Conservation (phyloP, 129 eudicot species). For the Pittosporum tobira region DNA sequence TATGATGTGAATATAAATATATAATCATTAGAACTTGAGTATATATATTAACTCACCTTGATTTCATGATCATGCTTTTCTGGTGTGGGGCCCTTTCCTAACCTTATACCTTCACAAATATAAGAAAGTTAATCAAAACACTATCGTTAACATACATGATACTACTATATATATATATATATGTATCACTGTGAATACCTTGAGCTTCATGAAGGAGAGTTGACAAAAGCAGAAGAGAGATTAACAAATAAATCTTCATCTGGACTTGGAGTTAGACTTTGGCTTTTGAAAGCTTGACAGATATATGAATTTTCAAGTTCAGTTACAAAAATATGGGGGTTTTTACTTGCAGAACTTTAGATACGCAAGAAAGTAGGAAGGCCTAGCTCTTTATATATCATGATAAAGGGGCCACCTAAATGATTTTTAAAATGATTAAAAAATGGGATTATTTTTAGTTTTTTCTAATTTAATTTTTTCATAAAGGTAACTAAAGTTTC, state of each 20-base stretch:
- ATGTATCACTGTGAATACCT: conserved; percentile 29
- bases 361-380: conserved; percentile 10
- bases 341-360: conserved; percentile 8
- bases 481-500: conserved; percentile 7
- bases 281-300: neutral
- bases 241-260: conserved; percentile 1
- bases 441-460: neutral
- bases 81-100: conserved; percentile 24
- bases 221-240: conserved; percentile 19
- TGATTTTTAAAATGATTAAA: conserved; percentile 11
- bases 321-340: neutral
- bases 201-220: conserved; percentile 40
- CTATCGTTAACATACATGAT: no score
- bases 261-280: neutral
- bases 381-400: conserved; percentile 17
- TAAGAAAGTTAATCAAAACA: neutral
- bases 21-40: no score
- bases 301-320: neutral
- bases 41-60: conserved; percentile 15
- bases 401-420: conserved; percentile 24
- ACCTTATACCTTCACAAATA: conserved; percentile 31
- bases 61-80: conserved; percentile 17
- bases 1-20: neutral
- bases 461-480: conserved; percentile 7
- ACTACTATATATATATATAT: neutral